Base-by-base conservation (phyloP, 306 rosid species). In the Leucaena leucocephala region DNA sequence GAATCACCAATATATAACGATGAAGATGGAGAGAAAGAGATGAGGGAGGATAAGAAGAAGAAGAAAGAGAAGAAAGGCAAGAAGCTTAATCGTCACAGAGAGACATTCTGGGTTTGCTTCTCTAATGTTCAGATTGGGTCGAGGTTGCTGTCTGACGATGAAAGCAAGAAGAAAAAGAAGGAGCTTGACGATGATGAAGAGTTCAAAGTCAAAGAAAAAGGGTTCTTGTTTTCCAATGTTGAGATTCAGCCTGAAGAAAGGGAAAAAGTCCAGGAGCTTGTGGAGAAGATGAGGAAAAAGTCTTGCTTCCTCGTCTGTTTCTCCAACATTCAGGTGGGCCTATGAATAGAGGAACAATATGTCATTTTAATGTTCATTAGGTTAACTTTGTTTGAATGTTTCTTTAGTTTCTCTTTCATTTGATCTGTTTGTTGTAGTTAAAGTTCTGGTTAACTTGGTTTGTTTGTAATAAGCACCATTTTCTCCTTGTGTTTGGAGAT, bases 161-260 rank as follows among this genome's bases (percentile, higher is more conserved):
- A 69, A 9, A 76, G 2, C 55, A 74, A 15, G 52, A 39, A 39
- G 74, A 35, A 57, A 19, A 64, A 16, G 38, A 7, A 72, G 44
- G 65, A 11, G 59, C 59, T 54, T 54, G 59, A n/a, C 6, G 59
- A 54, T 8, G 35, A 8, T 8, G 50, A 46, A 4, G 66, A 13
- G n/a, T 61, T 61, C 40, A 61, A 59, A 27, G 66, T 22, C 66
- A 59, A 61, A 27, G 67, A 64, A 12, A n/a, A 64, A 15, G 69
- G 69, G 36, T 15, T 64, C 45, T 80, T 76, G 6, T 72, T 70
- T 64, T 83, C 87, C 79, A 83, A 49, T 9, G 61, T 74, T 68
- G 81, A 75, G 80, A 39, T 73, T 55, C 50, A 78, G 36, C 19
- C 78, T 3, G 16, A 59, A 4, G 48, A 65, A 65, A 39, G 13